These are phyloP conservation scores for Teratosphaeria zuluensis DNA, from an alignment of 2,329 filamentous ascomycete species.

Conservation along the genomic window DNA sequence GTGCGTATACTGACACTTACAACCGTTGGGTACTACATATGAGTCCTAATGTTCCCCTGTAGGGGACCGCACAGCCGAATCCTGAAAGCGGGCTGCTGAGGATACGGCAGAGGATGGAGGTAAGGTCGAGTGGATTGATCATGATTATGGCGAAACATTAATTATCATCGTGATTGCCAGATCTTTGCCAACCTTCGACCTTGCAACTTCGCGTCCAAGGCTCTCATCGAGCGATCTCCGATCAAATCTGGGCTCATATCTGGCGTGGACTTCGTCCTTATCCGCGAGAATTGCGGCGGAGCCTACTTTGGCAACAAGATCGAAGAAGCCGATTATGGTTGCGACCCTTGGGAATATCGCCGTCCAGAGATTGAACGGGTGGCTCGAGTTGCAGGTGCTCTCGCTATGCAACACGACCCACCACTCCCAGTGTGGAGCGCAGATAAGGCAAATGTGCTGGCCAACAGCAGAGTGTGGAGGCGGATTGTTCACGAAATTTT, in stretches of 20 bases:
- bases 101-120: constrained; percentile 32
- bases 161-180: constrained; percentile 4
- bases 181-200: constrained; percentile 43
- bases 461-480: constrained; percentile 42
- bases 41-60: too few species aligned
- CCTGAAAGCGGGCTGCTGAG: constrained; percentile 37
- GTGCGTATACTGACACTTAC: too few species aligned
- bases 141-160: background rate
- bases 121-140: constrained; percentile 7
- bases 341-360: constrained; percentile 41
- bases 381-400: constrained; percentile 37
- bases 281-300: constrained; percentile 43
- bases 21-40: too few species aligned
- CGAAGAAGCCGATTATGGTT: constrained; percentile 35
- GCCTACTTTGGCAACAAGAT: constrained; percentile 42
- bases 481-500: constrained; percentile 34
- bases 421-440: constrained; percentile 38
- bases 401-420: constrained; percentile 30
- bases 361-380: constrained; percentile 38
- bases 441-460: constrained; percentile 45
- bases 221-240: constrained; percentile 29
- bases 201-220: constrained; percentile 38
- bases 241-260: constrained; percentile 37
- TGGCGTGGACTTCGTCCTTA: constrained; percentile 41
- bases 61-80: constrained; percentile 28